Base-by-base conservation (phyloP, 2,329 filamentous ascomycete genomes). In the Ophiocordyceps robertsii region DNA sequence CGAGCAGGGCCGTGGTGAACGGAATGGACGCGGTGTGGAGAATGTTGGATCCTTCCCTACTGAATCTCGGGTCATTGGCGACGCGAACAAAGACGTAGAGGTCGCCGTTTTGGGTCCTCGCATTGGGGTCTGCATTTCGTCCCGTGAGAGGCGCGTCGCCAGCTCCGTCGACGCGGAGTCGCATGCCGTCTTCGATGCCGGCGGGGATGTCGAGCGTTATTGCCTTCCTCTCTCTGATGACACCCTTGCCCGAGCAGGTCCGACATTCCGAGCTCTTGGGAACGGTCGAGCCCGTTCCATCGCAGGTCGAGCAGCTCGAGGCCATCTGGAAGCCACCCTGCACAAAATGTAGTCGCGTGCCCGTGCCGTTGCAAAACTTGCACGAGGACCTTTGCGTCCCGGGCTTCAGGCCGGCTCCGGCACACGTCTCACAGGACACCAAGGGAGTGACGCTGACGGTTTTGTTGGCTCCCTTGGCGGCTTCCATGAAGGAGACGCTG, bases 141-240 rank as follows among this genome's bases (percentile, higher is more conserved):
- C 87, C 86, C 21, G 85, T 90, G 9, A 80, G 70, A 19, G 92
- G 83, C 14, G 86, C 82, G 56, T 98, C 90, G 50, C 92, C 92
- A 56, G 93, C 88, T 24, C 84, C 84, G 45, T 80, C 77, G 27
- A 98, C 76, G 41, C 86, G 76, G 54, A 98, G 67, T 44, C 87
- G 78, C 90, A 96, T 96, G 43, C 90, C 89, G 59, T 98, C 90
- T 59, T 96, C 92, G 29, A 98, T 88, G 49, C 92, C 92, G 19
- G 84, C 88, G 1, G 92, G 92, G 38, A 98, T 95, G 53, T 96
- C 89, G 37, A 98, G 75, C 27, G 76, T 83, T 40, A 98, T 80
- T 0, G 84, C 86, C 66, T 85, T 87, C 47, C 80, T 74, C 55
- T 95, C 86, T 52, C 87, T 75, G 31, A 87, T 75, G 14, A 93